Percentiles rank a stretch among this genome's conserved stretches.
These are phyloP conservation scores for Globisporangium perplexum DNA, from an alignment of 352 stramenopile species.

Conservation along the genomic window DNA sequence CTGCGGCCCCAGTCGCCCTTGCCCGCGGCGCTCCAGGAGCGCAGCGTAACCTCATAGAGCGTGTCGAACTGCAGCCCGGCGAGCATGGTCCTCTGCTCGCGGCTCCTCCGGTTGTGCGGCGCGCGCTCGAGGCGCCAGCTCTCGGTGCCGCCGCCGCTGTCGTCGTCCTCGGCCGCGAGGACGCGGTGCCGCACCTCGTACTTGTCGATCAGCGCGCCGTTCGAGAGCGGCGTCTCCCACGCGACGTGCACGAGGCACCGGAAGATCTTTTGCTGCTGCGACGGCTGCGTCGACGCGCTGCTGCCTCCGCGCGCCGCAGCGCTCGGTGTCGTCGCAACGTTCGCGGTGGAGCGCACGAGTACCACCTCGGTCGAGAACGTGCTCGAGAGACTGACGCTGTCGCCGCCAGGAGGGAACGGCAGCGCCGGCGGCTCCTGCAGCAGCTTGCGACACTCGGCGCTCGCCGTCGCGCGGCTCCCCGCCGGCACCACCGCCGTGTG, in stretches of 20 bases:
- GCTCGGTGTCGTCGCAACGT: slow-evolving; percentile 10
- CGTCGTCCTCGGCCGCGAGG: slow-evolving; percentile 25
- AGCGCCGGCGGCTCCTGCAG: slow-evolving; percentile 26
- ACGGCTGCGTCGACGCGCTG: background rate
- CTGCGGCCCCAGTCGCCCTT: slow-evolving; percentile 51
- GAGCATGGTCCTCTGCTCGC: slow-evolving; percentile 30
- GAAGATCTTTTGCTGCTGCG: slow-evolving; percentile 44
- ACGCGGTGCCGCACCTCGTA: slow-evolving; percentile 59
- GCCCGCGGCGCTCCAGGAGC: slow-evolving; percentile 49
- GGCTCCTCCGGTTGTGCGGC: slow-evolving; percentile 35
- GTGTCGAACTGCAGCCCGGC: slow-evolving; percentile 53
- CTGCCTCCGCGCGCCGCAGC: background rate
- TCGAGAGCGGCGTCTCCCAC: slow-evolving; percentile 60
- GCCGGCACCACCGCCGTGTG: slow-evolving; percentile 12
- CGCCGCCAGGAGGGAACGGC: slow-evolving; percentile 21
- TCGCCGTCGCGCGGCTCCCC: slow-evolving; percentile 11
- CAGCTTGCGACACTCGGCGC: slow-evolving; percentile 32
- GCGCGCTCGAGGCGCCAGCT: slow-evolving; percentile 36
- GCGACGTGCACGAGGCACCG: slow-evolving; percentile 42
- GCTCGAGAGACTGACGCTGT: slow-evolving; percentile 24
- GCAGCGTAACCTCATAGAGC: slow-evolving; percentile 55
- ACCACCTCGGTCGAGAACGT: slow-evolving; percentile 38
- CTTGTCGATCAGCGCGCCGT: slow-evolving; percentile 64
- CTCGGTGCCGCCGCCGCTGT: slow-evolving; percentile 4
- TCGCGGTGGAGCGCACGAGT: slow-evolving; percentile 18